Conservation (phyloP, 2,329 filamentous ascomycete species). For the Apiospora sp. region DNA sequence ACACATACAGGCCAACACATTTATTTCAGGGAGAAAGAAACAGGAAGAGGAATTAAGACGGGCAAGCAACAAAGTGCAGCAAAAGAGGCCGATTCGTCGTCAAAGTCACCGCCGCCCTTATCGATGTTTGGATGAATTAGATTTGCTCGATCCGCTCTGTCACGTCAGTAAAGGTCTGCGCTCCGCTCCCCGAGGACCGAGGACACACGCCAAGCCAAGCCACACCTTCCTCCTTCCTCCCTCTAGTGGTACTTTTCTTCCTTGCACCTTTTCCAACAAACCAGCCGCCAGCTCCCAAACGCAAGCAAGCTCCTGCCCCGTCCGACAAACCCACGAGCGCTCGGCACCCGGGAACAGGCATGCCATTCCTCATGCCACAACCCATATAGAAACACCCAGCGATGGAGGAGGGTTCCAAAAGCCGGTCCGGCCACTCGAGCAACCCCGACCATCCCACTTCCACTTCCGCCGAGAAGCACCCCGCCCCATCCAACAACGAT, state of each 20-base stretch:
- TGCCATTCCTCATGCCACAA: conserved; percentile 6
- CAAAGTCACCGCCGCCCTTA: background rate
- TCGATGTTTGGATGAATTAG: conserved; percentile 2
- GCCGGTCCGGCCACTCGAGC: conserved; percentile 34
- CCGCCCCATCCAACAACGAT: conserved; percentile 30
- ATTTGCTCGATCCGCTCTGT: background rate
- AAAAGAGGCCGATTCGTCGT: background rate
- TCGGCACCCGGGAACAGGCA: background rate
- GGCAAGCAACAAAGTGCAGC: background rate
- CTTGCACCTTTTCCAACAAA: too few species aligned
- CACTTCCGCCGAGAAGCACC: conserved; percentile 36
- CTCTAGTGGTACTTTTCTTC: background rate
- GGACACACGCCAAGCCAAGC: background rate
- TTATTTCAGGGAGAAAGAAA: background rate
- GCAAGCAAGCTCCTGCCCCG: background rate
- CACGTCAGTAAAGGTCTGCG: background rate
- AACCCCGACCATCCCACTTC: conserved; percentile 35
- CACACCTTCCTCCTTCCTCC: background rate
- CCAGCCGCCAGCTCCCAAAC: background rate
- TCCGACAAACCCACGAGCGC: background rate
- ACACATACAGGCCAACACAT: background rate
- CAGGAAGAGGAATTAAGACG: background rate
- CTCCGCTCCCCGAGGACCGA: conserved; percentile 12
- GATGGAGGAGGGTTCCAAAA: conserved; percentile 43
- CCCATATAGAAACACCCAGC: conserved; percentile 25